Evolutionary conservation across 2,329 filamentous ascomycete species (phyloP).

Genomic region (Monosporascus sp.): DNA sequence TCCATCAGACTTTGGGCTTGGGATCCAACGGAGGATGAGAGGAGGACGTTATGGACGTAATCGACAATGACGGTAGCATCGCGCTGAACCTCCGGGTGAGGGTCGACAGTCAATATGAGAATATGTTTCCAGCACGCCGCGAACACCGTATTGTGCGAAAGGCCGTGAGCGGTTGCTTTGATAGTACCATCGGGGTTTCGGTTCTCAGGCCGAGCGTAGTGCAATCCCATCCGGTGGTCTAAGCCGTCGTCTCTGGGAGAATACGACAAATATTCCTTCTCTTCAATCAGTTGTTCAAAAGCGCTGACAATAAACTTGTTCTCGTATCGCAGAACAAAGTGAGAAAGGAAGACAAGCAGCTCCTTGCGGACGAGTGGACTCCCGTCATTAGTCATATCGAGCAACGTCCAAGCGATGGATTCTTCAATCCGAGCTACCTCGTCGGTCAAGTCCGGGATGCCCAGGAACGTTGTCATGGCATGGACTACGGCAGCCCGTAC

Average conservation of each 20-base stretch:
- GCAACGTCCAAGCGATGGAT: constrained; percentile 78
- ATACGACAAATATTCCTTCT: constrained; percentile 62
- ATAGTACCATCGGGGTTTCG: constrained; percentile 53
- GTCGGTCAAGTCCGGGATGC: constrained; percentile 86
- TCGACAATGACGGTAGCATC: constrained; percentile 84
- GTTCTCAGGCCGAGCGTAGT: constrained; percentile 52
- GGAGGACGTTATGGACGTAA: constrained; percentile 70
- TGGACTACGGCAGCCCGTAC: constrained; percentile 91
- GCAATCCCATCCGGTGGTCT: constrained; percentile 57
- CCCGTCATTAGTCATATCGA: constrained; percentile 90
- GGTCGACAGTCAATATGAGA: constrained; percentile 85
- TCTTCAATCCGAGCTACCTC: constrained; percentile 90
- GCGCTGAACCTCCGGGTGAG: constrained; percentile 85
- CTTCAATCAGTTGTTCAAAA: constrained; percentile 83
- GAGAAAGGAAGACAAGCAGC: constrained; percentile 86
- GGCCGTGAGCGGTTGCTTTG: constrained; percentile 49
- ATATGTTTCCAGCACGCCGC: constrained; percentile 92
- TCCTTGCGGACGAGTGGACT: constrained; percentile 93
- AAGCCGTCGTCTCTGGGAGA: constrained; percentile 50
- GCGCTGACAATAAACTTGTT: constrained; percentile 88
- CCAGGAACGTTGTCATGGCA: constrained; percentile 88
- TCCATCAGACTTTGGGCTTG: constrained; percentile 68
- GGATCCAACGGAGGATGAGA: constrained; percentile 69
- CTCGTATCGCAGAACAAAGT: constrained; percentile 84
- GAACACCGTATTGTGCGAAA: constrained; percentile 85